These are phyloP conservation scores for Coemansia sp. DNA, from an alignment of 192 early-diverging fungal species.

Conservation along the genomic window DNA sequence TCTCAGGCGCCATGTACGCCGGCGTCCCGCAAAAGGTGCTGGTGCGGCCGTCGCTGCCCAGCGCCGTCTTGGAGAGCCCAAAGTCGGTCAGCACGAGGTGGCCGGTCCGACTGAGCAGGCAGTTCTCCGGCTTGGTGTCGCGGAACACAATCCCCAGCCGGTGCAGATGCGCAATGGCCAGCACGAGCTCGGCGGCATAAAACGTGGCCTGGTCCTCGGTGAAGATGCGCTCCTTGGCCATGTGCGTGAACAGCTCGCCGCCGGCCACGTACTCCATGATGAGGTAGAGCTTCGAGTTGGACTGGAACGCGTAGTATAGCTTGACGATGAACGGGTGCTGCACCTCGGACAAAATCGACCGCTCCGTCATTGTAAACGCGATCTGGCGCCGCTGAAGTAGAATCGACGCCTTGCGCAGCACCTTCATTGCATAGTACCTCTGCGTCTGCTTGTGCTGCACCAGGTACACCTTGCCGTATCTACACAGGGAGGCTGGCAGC, in stretches of 20 bases:
- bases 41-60: slow-evolving; percentile 51
- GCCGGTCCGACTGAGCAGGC: slow-evolving; percentile 65
- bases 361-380: slow-evolving; percentile 79
- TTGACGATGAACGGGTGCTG: slow-evolving; percentile 91
- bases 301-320: slow-evolving; percentile 90
- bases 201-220: slow-evolving; percentile 80
- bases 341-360: slow-evolving; percentile 78
- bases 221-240: slow-evolving; percentile 57
- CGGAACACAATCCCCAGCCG: slow-evolving; percentile 84
- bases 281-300: slow-evolving; percentile 75
- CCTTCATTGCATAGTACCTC: slow-evolving; percentile 85
- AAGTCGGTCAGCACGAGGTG: slow-evolving; percentile 91
- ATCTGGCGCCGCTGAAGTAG: slow-evolving; percentile 75
- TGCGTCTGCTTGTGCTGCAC: slow-evolving; percentile 62
- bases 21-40: slow-evolving; percentile 87
- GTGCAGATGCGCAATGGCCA: slow-evolving; percentile 86
- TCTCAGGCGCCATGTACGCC: slow-evolving; percentile 82
- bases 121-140: slow-evolving; percentile 73
- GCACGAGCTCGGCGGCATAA: slow-evolving; percentile 80
- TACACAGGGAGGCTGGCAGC: slow-evolving; percentile 2
- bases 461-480: slow-evolving; percentile 80
- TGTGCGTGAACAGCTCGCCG: slow-evolving; percentile 90
- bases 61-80: slow-evolving; percentile 75
- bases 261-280: slow-evolving; percentile 88
- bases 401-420: slow-evolving; percentile 82